These are phyloP conservation scores for Akanthomyces lecanii DNA, from an alignment of 2,329 filamentous ascomycete genomes.

Conservation along the genomic window DNA sequence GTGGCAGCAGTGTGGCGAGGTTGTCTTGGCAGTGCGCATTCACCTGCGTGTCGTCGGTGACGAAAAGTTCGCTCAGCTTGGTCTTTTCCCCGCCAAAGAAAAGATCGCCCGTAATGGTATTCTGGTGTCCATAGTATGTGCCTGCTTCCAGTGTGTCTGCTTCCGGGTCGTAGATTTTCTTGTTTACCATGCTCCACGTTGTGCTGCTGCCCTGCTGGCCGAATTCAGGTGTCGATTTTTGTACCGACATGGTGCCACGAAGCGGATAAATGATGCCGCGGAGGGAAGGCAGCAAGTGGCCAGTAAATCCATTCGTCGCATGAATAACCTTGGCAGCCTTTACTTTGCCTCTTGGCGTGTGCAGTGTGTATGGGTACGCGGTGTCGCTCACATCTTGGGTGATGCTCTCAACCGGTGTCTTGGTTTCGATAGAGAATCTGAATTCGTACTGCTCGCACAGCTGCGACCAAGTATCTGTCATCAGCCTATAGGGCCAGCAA, in stretches of 20 bases:
- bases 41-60: constrained; percentile 36
- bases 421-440: constrained; percentile 28
- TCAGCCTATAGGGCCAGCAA: constrained; percentile 37
- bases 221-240: constrained; percentile 26
- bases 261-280: constrained; percentile 35
- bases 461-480: constrained; percentile 31
- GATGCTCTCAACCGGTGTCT: constrained; percentile 28
- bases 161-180: constrained; percentile 41
- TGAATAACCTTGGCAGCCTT: constrained; percentile 34
- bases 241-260: constrained; percentile 41
- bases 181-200: constrained; percentile 36
- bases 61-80: constrained; percentile 32
- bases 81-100: constrained; percentile 47
- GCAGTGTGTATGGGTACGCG: constrained; percentile 26
- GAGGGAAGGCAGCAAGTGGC: constrained; percentile 37
- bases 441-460: constrained; percentile 26
- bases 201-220: constrained; percentile 5
- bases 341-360: constrained; percentile 34
- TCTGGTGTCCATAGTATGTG: constrained; percentile 10
- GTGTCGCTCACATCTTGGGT: constrained; percentile 1
- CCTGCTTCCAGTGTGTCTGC: constrained; percentile 34
- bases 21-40: constrained; percentile 30
- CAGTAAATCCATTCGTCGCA: constrained; percentile 39
- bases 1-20: constrained; percentile 34
- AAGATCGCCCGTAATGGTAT: constrained; percentile 32